phyloP scores from a whole-genome alignment of 164 flowering plant genomes.

The Santalum album region DNA sequence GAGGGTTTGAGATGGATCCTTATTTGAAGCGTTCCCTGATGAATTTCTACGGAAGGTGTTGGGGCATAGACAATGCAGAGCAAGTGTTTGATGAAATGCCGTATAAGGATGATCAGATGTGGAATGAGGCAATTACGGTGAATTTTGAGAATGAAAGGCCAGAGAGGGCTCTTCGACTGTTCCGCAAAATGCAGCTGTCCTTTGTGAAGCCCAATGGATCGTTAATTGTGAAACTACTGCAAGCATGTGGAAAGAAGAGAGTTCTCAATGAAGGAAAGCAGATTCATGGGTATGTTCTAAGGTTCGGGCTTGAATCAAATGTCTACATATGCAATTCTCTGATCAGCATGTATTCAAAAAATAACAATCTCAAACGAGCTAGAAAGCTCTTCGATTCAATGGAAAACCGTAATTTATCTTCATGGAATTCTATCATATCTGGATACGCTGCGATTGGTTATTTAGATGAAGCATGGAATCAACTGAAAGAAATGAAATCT shows the following conservation, averaged over 20 bases:
- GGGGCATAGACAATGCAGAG: constrained; percentile 29
- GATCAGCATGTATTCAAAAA: constrained; percentile 49
- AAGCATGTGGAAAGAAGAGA: constrained; percentile 43
- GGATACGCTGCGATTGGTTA: constrained; percentile 42
- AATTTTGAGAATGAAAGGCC: constrained; percentile 28
- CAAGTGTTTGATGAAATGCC: constrained; percentile 33
- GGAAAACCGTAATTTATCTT: constrained; percentile 28
- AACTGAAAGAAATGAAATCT: constrained; percentile 33
- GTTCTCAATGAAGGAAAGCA: constrained; percentile 47
- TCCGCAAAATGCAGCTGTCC: constrained; percentile 46
- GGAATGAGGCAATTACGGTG: constrained; percentile 43
- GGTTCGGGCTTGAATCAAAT: constrained; percentile 22
- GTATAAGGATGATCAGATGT: constrained; percentile 18
- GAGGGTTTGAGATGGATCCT: constrained; percentile 38
- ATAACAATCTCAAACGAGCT: constrained; percentile 27
- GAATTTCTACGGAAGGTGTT: constrained; percentile 43
- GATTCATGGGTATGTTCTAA: constrained; percentile 52
- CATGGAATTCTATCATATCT: constrained; percentile 67
- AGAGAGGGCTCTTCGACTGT: constrained; percentile 23
- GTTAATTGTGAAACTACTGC: constrained; percentile 37
- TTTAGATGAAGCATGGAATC: constrained; percentile 39
- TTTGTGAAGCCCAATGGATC: constrained; percentile 19
- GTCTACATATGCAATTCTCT: constrained; percentile 35
- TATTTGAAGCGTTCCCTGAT: constrained; percentile 41
- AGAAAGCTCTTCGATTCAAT: constrained; percentile 45